Base-by-base conservation (phyloP, 495 filamentous ascomycete species). In the Aspergillus leporis region DNA sequence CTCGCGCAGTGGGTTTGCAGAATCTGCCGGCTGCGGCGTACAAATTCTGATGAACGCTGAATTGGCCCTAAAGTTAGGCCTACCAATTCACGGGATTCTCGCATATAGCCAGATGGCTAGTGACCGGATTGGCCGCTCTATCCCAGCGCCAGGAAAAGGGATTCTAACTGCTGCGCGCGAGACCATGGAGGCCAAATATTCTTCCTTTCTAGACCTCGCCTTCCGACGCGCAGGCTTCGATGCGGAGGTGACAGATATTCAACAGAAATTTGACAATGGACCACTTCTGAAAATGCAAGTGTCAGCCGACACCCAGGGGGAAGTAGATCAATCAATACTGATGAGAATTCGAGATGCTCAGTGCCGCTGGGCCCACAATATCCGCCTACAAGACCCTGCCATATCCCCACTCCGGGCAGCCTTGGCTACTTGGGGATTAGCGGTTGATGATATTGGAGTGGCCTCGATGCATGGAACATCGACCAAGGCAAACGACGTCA, bases 381-480 rank as follows among this genome's bases (percentile, higher is more conserved):
- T 99, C 83, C 97, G 95, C 89, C 93, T 93, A 79, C 83, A 88
- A 60, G 92, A 97, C 66, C 81, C 90, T 10, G 86, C 85, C 58
- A 97, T 99, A 67, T 92, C 94, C 62, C 94, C 94, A 60, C 85
- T 98, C 48, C 87, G 92, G 61, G 95, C 95, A 64, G 90, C 93
- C 34, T 82, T 99, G 48, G 94, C 94, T 34, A 97, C 93, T 12
- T 99, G 94, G 94, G 92, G 91, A 63, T 84, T 99, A 36, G 96
- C 92, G 3, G 90, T 99, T 63, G 95, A 99, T 70, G 95, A 99
- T 66, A 85, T 99, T 48, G 87, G 75, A 55, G 92, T 98, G 32
- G 93, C 91, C 4, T 98, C 94, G 18, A 98, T 98, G 89, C 94
- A 99, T 75, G 94, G 94, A 60, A 99, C 94, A 40, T 97, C 93